Evolutionary conservation across 164 flowering plant species (phyloP).

Genomic region (Akebia trifoliata): DNA sequence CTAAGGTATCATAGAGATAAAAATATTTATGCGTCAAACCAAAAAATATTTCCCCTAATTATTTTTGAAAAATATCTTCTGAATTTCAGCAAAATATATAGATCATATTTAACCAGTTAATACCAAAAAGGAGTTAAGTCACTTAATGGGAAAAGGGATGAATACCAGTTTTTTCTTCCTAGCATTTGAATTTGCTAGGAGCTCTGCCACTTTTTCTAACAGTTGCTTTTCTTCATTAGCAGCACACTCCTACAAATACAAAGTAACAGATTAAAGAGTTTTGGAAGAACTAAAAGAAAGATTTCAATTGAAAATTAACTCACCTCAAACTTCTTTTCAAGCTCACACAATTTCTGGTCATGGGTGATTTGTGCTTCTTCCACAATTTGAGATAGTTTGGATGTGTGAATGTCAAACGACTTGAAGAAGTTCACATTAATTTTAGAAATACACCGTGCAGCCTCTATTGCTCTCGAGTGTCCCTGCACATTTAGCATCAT

Average conservation of each 20-base stretch:
- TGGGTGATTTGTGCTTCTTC: constrained; percentile 69
- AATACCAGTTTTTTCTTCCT: constrained; percentile 88
- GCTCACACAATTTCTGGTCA: constrained; percentile 62
- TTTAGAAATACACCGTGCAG: constrained; percentile 73
- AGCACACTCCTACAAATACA: constrained; percentile 70
- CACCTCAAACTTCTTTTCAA: constrained; percentile 94
- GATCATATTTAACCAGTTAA: background rate
- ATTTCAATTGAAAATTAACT: background rate
- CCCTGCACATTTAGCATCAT: constrained; percentile 47
- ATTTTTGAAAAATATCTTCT: no score
- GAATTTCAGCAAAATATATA: no score
- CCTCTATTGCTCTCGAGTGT: constrained; percentile 69
- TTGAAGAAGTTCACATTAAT: constrained; percentile 42
- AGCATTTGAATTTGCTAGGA: constrained; percentile 55
- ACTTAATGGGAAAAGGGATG: constrained; percentile 1
- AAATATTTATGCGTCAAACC: no score
- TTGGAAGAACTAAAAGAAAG: background rate
- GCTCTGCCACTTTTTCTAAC: constrained; percentile 80
- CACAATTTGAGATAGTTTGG: constrained; percentile 61
- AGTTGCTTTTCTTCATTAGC: constrained; percentile 85
- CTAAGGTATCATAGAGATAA: no score
- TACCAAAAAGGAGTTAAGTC: no score
- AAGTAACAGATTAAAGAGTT: background rate
- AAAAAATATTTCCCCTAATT: no score
- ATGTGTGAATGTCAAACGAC: constrained; percentile 54